Conservation (phyloP, 257 asterid genomes). For the Petrea volubilis region DNA sequence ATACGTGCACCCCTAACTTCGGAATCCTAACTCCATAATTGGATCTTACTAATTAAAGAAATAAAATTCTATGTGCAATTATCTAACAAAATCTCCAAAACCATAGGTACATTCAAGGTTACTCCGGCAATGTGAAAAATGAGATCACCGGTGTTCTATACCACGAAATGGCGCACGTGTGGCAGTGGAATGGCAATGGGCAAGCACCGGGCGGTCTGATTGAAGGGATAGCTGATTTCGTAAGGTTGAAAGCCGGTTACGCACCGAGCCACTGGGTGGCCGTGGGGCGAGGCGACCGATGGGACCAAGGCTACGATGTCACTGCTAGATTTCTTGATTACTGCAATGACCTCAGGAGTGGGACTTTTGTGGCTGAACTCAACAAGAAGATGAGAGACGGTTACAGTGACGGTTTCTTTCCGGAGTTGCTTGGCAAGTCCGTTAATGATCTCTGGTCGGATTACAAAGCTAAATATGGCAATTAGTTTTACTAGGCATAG, state of each 20-base stretch:
- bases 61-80: too few species aligned
- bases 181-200: slow-evolving; percentile 67
- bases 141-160: slow-evolving; percentile 54
- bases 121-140: slow-evolving; percentile 38
- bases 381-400: slow-evolving; percentile 54
- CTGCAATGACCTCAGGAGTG: slow-evolving; percentile 38
- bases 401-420: slow-evolving; percentile 36
- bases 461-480: slow-evolving; percentile 43
- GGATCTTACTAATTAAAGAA: neutral
- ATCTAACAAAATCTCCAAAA: neutral
- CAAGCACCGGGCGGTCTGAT: slow-evolving; percentile 43
- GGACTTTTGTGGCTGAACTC: slow-evolving; percentile 48
- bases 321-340: slow-evolving; percentile 56
- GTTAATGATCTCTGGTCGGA: slow-evolving; percentile 54
- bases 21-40: too few species aligned
- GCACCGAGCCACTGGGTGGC: slow-evolving; percentile 56
- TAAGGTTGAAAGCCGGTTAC: slow-evolving; percentile 51
- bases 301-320: slow-evolving; percentile 60
- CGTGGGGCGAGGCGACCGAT: slow-evolving; percentile 46
- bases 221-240: slow-evolving; percentile 62
- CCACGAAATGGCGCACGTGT: slow-evolving; percentile 58
- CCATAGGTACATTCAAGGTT: slow-evolving; percentile 38
- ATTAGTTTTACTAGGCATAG: neutral
- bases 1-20: too few species aligned
- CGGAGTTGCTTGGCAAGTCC: slow-evolving; percentile 44